Conservation (phyloP, 148 eudicot species). For the Suaeda aralocaspica region DNA sequence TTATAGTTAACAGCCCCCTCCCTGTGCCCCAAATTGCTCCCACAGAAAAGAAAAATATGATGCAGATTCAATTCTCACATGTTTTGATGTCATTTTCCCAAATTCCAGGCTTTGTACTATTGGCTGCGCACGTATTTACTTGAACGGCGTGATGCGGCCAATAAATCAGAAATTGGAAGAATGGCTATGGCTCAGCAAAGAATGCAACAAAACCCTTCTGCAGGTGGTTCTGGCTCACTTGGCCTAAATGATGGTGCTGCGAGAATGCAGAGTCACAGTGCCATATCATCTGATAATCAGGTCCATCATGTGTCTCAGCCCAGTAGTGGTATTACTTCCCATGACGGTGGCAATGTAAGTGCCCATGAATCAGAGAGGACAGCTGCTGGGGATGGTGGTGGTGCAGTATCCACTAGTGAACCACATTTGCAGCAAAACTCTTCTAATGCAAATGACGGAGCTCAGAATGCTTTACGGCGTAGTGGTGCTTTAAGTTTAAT, state of each 20-base stretch:
- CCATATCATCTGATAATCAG: conserved; percentile 57
- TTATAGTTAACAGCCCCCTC: not conserved
- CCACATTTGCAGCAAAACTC: conserved; percentile 58
- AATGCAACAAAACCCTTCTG: conserved; percentile 74
- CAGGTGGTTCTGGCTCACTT: conserved; percentile 42
- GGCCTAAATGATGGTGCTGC: conserved; percentile 53
- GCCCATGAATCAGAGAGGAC: conserved; percentile 78
- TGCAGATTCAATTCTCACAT: not conserved
- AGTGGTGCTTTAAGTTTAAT: conserved; percentile 67
- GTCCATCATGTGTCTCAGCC: conserved; percentile 62
- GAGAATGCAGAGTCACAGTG: conserved; percentile 54
- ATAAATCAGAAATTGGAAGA: conserved; percentile 87
- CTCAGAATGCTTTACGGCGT: conserved; percentile 76
- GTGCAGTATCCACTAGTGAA: conserved; percentile 58
- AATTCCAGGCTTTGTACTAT: conserved; percentile 83
- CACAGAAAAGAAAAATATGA: not conserved
- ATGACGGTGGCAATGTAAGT: conserved; percentile 69
- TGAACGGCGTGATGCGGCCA: conserved; percentile 96
- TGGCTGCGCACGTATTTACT: conserved; percentile 97
- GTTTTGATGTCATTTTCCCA: conserved; percentile 2
- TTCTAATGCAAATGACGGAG: conserved; percentile 51
- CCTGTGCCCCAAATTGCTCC: not conserved
- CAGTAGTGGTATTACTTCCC: conserved; percentile 46
- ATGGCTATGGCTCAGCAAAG: conserved; percentile 92
- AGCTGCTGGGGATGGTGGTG: conserved; percentile 50